phyloP scores from a whole-genome alignment of 495 filamentous ascomycete species.

The Penicillium atrosanguineum region DNA sequence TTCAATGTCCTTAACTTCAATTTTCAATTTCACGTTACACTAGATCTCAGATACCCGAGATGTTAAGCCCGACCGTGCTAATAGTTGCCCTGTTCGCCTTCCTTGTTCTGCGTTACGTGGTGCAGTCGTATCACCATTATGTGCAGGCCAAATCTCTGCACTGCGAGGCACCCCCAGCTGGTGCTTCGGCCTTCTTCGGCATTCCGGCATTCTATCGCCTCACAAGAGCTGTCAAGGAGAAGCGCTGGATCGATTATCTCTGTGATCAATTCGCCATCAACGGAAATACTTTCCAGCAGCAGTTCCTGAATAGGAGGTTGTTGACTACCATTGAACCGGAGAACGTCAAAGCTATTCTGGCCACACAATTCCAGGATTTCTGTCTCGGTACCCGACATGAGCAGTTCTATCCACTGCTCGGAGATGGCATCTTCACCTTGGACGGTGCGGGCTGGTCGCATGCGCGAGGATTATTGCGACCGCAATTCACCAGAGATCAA shows the following conservation, averaged over 20 bases:
- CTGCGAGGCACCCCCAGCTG: constrained; percentile 29
- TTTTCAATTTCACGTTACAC: background rate
- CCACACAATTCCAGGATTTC: constrained; percentile 75
- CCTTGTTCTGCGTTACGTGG: constrained; percentile 25
- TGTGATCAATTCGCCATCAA: constrained; percentile 25
- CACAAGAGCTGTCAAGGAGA: constrained; percentile 27
- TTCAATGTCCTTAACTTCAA: background rate
- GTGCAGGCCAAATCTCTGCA: constrained; percentile 33
- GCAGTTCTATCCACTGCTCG: constrained; percentile 51
- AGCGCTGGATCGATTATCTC: constrained; percentile 37
- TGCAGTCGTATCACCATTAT: constrained; percentile 24
- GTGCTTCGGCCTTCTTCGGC: constrained; percentile 28
- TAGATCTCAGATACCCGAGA: constrained; percentile 15
- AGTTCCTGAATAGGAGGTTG: constrained; percentile 20
- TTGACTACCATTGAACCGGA: constrained; percentile 70
- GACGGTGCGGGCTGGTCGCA: constrained; percentile 68
- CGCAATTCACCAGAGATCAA: constrained; percentile 52
- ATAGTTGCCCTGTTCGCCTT: constrained; percentile 21
- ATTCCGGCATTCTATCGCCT: constrained; percentile 30
- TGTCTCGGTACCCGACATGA: constrained; percentile 43
- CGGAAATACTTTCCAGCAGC: constrained; percentile 38
- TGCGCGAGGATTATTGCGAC: constrained; percentile 52
- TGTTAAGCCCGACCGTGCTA: constrained; percentile 20
- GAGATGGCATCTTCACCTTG: constrained; percentile 64
- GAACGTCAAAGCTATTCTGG: constrained; percentile 83